phyloP scores from a whole-genome alignment of 75 land plant genomes.

The Cunninghamia lanceolata region DNA sequence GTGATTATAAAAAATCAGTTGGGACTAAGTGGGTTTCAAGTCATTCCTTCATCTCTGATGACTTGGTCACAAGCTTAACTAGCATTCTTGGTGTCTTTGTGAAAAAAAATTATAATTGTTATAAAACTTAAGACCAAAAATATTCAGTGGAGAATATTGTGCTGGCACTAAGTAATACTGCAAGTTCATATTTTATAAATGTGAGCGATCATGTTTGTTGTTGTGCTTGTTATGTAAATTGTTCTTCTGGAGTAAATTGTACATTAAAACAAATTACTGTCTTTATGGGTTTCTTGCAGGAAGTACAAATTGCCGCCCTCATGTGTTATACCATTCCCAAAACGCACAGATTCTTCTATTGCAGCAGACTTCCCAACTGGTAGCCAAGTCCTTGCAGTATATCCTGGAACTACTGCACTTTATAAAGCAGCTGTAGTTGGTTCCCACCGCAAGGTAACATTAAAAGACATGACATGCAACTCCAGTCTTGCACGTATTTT shows the following conservation, averaged over 20 bases:
- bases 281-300: slow-evolving; percentile 32
- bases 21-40: background rate
- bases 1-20: background rate
- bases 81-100: background rate
- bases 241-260: background rate
- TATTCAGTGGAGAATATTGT: background rate
- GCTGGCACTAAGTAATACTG: background rate
- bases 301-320: slow-evolving; percentile 82
- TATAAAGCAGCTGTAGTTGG: slow-evolving; percentile 91
- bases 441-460: slow-evolving; percentile 60
- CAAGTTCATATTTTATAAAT: background rate
- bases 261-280: background rate
- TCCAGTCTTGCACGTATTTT: background rate
- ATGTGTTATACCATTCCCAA: slow-evolving; percentile 86
- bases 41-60: background rate
- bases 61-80: background rate
- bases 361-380: slow-evolving; percentile 76
- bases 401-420: slow-evolving; percentile 95
- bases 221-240: background rate
- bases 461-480: too few species aligned
- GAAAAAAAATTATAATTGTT: background rate
- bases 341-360: slow-evolving; percentile 64
- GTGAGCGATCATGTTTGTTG: background rate
- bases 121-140: background rate
- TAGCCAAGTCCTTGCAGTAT: slow-evolving; percentile 87